phyloP scores from a whole-genome alignment of 352 stramenopile species.

The Phytophthora fragariae region DNA sequence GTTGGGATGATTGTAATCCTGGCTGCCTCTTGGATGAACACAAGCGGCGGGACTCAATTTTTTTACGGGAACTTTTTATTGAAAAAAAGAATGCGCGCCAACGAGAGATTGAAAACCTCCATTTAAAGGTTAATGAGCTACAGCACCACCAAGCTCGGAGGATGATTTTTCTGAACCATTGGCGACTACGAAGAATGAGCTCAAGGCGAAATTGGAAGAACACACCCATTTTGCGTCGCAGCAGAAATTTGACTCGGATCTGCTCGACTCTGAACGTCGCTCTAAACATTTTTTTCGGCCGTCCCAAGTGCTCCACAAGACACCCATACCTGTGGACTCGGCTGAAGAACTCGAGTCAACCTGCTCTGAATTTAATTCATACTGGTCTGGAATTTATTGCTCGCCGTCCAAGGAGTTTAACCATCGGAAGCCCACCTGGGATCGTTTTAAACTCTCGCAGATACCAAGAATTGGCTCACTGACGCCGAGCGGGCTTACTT shows the following conservation, averaged over 20 bases:
- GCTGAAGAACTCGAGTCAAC: not conserved
- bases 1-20: not conserved
- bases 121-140: not conserved
- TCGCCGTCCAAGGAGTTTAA: not conserved
- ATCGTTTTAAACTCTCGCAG: not conserved
- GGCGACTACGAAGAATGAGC: not conserved
- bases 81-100: not conserved
- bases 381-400: constrained; percentile 1
- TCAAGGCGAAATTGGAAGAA: not conserved
- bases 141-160: not conserved
- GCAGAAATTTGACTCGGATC: not conserved
- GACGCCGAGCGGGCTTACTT: not conserved
- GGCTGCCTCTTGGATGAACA: not conserved
- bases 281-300: not conserved
- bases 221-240: not conserved
- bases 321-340: not conserved
- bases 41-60: not conserved
- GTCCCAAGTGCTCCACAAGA: not conserved
- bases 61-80: not conserved
- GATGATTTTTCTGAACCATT: not conserved
- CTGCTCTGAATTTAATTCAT: not conserved
- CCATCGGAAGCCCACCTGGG: not conserved
- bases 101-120: not conserved
- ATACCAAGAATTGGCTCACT: not conserved
- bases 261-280: not conserved